Base-by-base conservation (phyloP, 2,329 filamentous ascomycete genomes). In the Chrysosporium queenslandicum region DNA sequence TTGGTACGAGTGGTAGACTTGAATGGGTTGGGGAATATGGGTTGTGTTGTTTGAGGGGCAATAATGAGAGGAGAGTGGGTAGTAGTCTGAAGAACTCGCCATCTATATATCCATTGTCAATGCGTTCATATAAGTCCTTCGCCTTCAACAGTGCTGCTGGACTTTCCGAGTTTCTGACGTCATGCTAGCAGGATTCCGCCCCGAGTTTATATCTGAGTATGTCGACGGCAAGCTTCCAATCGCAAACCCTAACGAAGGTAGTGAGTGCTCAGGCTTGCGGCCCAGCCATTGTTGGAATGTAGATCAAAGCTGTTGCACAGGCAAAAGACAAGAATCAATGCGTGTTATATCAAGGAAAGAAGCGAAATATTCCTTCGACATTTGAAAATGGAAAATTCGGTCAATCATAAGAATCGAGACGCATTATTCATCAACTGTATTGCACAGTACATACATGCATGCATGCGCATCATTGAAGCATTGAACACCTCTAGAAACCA, bases 361-460 rank as follows among this genome's bases (percentile, higher is more conserved):
- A 34, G n/a, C n/a, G n/a, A n/a, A 30, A 30, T 30, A 7, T 30
- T n/a, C n/a, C n/a, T n/a, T n/a, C n/a, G n/a, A n/a, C n/a, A n/a
- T n/a, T n/a, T n/a, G 21, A 41, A 23, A 41, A 2, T 41, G 20
- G 20, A 41, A 23, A 23, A 29, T n/a, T n/a, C 16, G 9, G 16
- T 5, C 1, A n/a, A 12, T 12, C 21, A 4, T 16, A 32, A 21
- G 9, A 36, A 16, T 14, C 29, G 9, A 36, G 9, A 23, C 21
- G 12, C 30, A 46, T 20, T 37, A 18, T 27, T 18, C 23, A 49
- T 4, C 25, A 30, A 32, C 41, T 30, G n/a, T 49, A 49, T n/a
- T 20, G 25, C 41, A 49, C n/a, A 16, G 25, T 49, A 41, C 46
- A 49, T 40, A 27, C 34, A 18, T 49, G 21, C 42, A 47, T 47